Evolutionary conservation across 345 rosid species (phyloP), one percentile per base, ranked within the genome.

Genomic region (Eucalyptus tenuipes): DNA sequence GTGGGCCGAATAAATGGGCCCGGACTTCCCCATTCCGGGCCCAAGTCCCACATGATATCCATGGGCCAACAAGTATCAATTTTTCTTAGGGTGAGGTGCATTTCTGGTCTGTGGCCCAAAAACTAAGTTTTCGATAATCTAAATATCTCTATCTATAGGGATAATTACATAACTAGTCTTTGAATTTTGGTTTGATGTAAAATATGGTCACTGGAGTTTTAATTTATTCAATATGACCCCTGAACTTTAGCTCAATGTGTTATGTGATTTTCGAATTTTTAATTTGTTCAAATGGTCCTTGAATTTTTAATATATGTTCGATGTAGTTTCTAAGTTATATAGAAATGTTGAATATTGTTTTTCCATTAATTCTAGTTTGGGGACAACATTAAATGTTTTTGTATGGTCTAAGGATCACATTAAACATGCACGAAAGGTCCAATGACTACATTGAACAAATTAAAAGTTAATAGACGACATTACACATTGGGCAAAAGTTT

Each of bases 211-310:
- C 13, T 55, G 1, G 0, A 24, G 0, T 24, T 4, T 55, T 22
- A 9, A 24, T 55, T 55, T 55, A 1, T 55, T 55, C 0, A 55
- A 24, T 24, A 55, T 24, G 61, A 1, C 0, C 0, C 13, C 3
- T 1, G 1, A 24, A 55, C 0, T 55, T 55, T 2, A 24, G 0
- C 61, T 55, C 13, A 55, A 55, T 4, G 1, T 24, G 61, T 55
- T 24, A 24, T 24, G 29, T 55, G 6, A 55, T 55, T 1, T 22
- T 55, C 0, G 1, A 55, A 22, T 2, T 4, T 55, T 55, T 20
- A 50, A 50, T 52, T 52, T 55, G 0, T 55, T 55, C 1, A 55
- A 55, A 22, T 55, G 0, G 0, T 1, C 13, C 0, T 55, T 24
- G 13, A 0, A 55, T 0, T 55, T 22, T 55, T 22, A 24, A 4